Conservation (phyloP, 1,139 yeast species). For the Candida tropicalis region DNA sequence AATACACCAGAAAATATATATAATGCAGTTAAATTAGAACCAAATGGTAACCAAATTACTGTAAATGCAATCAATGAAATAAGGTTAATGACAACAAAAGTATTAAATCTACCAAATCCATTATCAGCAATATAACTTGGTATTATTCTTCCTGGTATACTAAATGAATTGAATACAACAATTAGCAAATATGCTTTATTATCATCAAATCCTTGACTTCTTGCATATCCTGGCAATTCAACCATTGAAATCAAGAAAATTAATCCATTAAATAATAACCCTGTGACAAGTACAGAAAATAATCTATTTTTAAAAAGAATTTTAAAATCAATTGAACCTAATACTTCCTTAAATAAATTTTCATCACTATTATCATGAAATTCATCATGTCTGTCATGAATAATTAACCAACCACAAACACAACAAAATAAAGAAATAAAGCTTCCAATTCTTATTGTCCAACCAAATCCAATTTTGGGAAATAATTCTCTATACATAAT, state of each 20-base stretch:
- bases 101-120: conserved; percentile 32
- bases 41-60: conserved; percentile 32
- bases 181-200: conserved; percentile 25
- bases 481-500: conserved; percentile 25
- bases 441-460: conserved; percentile 30
- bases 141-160: conserved; percentile 32
- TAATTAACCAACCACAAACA: conserved; percentile 19
- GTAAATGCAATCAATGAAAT: conserved; percentile 25
- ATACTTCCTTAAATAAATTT: conserved; percentile 17
- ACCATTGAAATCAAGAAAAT: conserved; percentile 28
- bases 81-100: conserved; percentile 24
- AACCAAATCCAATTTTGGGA: conserved; percentile 30
- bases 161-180: conserved; percentile 31
- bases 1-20: conserved; percentile 29
- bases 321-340: conserved; percentile 28
- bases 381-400: conserved; percentile 26
- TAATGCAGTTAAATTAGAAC: conserved; percentile 29
- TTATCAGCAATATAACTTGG: conserved; percentile 35
- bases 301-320: conserved; percentile 27
- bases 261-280: conserved; percentile 36
- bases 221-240: conserved; percentile 32
- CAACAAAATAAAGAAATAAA: conserved; percentile 24
- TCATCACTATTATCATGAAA: conserved; percentile 14
- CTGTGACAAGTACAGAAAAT: conserved; percentile 29
- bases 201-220: conserved; percentile 27